Evolutionary conservation across 1,139 yeast species (phyloP), one percentile per base, ranked within the genome.

Genomic region (Scheffersomyces parashehatae): DNA sequence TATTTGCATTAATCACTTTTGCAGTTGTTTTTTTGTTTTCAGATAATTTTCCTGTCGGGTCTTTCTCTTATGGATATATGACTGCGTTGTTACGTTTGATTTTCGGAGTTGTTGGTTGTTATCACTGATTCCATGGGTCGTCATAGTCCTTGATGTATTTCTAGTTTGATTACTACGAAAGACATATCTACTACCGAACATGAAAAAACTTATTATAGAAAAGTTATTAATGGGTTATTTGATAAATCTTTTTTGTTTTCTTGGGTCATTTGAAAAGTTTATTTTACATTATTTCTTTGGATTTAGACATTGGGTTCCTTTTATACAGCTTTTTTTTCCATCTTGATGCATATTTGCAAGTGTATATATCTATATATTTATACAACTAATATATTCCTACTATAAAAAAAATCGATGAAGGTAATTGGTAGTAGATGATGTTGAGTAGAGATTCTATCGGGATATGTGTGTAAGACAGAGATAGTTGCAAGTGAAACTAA

Each of bases 291-390:
- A 39, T 44, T 20, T 43, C 39, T 51, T 47, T 55, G 66, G 73
- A 65, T 67, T 68, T 68, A 68, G 74, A 68, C 73, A 65, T 67
- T 64, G 73, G 69, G 68, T 61, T 62, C 53, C 35, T 49, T 50
- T 57, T 55, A 58, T 54, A 61, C 52, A 55, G 59, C 47, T 45
- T 40, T 45, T 51, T 47, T 45, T 48, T 46, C 50, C 24, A 31
- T 31, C 35, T 15, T 20, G 26, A 20, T 20, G 26, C 26, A 20
- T 20, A 20, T 20, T 14, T 31, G 35, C 35, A 31, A 31, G 35
- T 31, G 35, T 31, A 31, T 14, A 31, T 31, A 15, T 31, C 14
- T 31, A 31, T 20, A 31, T 31, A 31, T 14, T 31, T 20, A 20
- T 20, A 20, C 26, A 20, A 20, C 26, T 20, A 20, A 20, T 20